Evolutionary conservation across 2,329 filamentous ascomycete species (phyloP).

Genomic region (Lachnum nothofagi): DNA sequence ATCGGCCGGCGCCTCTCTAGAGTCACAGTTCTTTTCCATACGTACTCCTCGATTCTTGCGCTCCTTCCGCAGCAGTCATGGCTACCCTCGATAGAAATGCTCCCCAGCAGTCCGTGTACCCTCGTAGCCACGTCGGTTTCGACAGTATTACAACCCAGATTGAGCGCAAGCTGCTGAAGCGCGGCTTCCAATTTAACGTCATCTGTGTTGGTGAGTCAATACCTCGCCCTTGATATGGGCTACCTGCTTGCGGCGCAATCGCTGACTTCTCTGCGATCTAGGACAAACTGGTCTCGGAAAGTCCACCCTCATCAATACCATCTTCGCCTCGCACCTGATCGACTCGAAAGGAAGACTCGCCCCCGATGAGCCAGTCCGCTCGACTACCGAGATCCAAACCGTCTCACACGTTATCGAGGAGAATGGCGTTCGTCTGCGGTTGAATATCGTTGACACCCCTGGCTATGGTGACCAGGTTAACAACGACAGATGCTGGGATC

Average conservation of each 20-base stretch:
- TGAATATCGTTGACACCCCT: slow-evolving; percentile 98
- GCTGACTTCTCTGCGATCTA: slow-evolving; percentile 38
- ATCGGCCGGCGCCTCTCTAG: neutral
- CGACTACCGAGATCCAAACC: slow-evolving; percentile 95
- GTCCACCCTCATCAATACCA: slow-evolving; percentile 99
- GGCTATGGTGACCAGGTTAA: slow-evolving; percentile 98
- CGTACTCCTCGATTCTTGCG: slow-evolving; percentile 8
- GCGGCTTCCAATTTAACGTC: slow-evolving; percentile 99
- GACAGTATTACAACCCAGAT: slow-evolving; percentile 99
- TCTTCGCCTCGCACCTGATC: slow-evolving; percentile 98
- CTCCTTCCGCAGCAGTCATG: slow-evolving; percentile 24
- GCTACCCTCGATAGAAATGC: slow-evolving; percentile 31
- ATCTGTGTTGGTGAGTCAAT: slow-evolving; percentile 91
- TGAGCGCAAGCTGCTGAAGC: slow-evolving; percentile 98
- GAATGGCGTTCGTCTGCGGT: slow-evolving; percentile 91
- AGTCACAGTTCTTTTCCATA: slow-evolving; percentile 1
- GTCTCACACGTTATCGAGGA: slow-evolving; percentile 99
- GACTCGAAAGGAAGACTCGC: slow-evolving; percentile 94
- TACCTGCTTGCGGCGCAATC: slow-evolving; percentile 6
- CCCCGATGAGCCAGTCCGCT: slow-evolving; percentile 87
- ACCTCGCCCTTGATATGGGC: no score
- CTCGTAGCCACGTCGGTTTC: slow-evolving; percentile 98
- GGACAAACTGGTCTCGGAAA: slow-evolving; percentile 98
- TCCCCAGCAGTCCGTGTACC: slow-evolving; percentile 53
- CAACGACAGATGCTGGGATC: slow-evolving; percentile 99